These are phyloP conservation scores for Suhomyces ambrosiae DNA, from an alignment of 1,139 yeast genomes.

Conservation along the genomic window DNA sequence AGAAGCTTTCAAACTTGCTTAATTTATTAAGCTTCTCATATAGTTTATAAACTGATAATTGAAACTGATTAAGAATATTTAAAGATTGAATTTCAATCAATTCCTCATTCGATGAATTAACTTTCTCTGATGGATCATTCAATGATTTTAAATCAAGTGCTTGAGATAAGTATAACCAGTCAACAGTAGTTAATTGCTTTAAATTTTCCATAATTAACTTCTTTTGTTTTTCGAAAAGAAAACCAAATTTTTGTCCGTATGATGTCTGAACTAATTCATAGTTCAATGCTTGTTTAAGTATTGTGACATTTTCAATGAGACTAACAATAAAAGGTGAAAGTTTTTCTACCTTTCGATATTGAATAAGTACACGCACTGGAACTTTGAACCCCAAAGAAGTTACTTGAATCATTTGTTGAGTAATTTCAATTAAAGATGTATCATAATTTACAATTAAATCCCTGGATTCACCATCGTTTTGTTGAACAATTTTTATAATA, in stretches of 20 bases:
- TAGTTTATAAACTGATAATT: conserved; percentile 30
- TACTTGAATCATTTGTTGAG: conserved; percentile 58
- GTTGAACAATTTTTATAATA: conserved; percentile 37
- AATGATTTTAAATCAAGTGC: conserved; percentile 45
- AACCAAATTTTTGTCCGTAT: conserved; percentile 40
- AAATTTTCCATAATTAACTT: conserved; percentile 28
- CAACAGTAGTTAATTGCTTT: conserved; percentile 33
- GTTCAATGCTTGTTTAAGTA: conserved; percentile 32
- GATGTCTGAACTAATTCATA: conserved; percentile 20
- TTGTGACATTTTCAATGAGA: conserved; percentile 46
- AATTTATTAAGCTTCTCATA: conserved; percentile 37
- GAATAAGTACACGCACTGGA: conserved; percentile 42
- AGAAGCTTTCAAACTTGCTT: conserved; percentile 24
- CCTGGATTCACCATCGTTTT: conserved; percentile 8
- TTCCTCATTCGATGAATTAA: conserved; percentile 19
- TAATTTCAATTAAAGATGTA: conserved; percentile 41
- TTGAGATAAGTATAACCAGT: conserved; percentile 60
- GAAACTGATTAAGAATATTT: conserved; percentile 41
- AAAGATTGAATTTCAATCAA: conserved; percentile 44
- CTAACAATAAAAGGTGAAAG: conserved; percentile 62
- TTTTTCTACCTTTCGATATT: conserved; percentile 47
- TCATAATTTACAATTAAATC: conserved; percentile 53
- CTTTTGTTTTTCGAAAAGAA: conserved; percentile 46
- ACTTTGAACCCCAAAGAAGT: conserved; percentile 57
- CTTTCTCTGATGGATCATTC: conserved; percentile 11